phyloP scores from a whole-genome alignment of 2,329 filamentous ascomycete genomes.

The Phialophora expanda region DNA sequence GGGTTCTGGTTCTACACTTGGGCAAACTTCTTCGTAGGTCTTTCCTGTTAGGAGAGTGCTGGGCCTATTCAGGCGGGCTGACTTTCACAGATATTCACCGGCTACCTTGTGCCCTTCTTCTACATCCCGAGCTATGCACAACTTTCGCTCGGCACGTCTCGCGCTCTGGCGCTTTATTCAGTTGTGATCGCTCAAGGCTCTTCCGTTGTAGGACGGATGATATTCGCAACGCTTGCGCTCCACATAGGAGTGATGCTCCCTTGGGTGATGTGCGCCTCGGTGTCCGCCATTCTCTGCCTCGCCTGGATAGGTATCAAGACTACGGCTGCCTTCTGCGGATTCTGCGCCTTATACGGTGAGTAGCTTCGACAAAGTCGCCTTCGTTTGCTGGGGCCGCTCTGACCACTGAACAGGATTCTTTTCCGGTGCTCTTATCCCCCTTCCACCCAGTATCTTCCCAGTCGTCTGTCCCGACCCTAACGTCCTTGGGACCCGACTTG shows the following conservation, averaged over 20 bases:
- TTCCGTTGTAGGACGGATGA: constrained; percentile 60
- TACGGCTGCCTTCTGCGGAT: constrained; percentile 60
- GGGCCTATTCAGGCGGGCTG: neutral
- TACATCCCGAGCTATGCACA: constrained; percentile 47
- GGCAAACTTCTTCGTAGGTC: constrained; percentile 43
- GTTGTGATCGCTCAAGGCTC: constrained; percentile 67
- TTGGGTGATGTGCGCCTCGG: constrained; percentile 53
- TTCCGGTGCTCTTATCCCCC: constrained; percentile 64
- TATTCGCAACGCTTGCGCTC: constrained; percentile 62
- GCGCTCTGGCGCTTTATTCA: constrained; percentile 58
- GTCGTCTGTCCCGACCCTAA: constrained; percentile 55
- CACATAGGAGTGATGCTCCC: constrained; percentile 62
- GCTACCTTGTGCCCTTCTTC: constrained; percentile 56
- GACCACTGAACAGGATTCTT: constrained; percentile 51
- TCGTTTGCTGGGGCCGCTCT: neutral
- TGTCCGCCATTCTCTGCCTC: constrained; percentile 50
- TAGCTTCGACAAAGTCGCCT: neutral
- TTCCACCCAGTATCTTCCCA: constrained; percentile 65
- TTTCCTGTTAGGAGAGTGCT: neutral
- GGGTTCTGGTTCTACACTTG: constrained; percentile 50
- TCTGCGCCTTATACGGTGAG: constrained; percentile 61
- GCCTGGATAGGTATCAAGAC: constrained; percentile 62
- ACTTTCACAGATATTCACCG: constrained; percentile 46
- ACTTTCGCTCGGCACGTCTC: constrained; percentile 43
- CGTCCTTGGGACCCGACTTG: constrained; percentile 55